phyloP scores from a whole-genome alignment of 2,329 filamentous ascomycete species.

The Phialophora tarda region DNA sequence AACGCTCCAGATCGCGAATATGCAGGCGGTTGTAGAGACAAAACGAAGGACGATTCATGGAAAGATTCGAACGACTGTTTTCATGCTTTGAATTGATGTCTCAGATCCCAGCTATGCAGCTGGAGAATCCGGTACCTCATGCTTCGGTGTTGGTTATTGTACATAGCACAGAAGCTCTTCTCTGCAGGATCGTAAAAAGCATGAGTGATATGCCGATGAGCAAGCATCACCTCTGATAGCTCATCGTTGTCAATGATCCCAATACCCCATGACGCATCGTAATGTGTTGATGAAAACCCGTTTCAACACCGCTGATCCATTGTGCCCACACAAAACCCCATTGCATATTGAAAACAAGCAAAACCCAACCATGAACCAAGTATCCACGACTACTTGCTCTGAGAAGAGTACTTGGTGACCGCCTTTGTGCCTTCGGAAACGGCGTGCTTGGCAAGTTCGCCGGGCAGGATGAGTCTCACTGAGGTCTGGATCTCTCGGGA shows the following conservation, averaged over 20 bases:
- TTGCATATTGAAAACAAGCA: slow-evolving; percentile 48
- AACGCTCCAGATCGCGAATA: neutral
- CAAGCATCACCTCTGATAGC: slow-evolving; percentile 28
- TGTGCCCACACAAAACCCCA: slow-evolving; percentile 44
- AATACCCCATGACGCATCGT: slow-evolving; percentile 38
- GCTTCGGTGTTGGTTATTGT: slow-evolving; percentile 35
- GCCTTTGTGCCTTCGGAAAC: slow-evolving; percentile 99
- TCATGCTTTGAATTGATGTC: slow-evolving; percentile 40
- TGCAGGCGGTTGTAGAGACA: neutral
- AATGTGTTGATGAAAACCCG: slow-evolving; percentile 45
- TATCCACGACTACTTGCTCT: slow-evolving; percentile 79
- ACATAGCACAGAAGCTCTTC: slow-evolving; percentile 34
- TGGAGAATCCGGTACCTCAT: slow-evolving; percentile 31
- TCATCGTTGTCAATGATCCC: slow-evolving; percentile 31
- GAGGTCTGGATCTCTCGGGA: slow-evolving; percentile 99
- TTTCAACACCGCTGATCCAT: slow-evolving; percentile 49
- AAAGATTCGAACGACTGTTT: slow-evolving; percentile 27
- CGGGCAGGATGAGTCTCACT: slow-evolving; percentile 94
- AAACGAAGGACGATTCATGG: neutral
- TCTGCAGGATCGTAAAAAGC: slow-evolving; percentile 34
- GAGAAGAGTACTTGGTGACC: slow-evolving; percentile 99
- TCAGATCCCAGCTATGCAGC: slow-evolving; percentile 29
- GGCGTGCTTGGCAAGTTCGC: slow-evolving; percentile 99
- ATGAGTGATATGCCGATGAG: slow-evolving; percentile 32
- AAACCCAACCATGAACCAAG: slow-evolving; percentile 48